Evolutionary conservation across 129 eudicot species (phyloP).

Genomic region (Smallanthus sonchifolius): DNA sequence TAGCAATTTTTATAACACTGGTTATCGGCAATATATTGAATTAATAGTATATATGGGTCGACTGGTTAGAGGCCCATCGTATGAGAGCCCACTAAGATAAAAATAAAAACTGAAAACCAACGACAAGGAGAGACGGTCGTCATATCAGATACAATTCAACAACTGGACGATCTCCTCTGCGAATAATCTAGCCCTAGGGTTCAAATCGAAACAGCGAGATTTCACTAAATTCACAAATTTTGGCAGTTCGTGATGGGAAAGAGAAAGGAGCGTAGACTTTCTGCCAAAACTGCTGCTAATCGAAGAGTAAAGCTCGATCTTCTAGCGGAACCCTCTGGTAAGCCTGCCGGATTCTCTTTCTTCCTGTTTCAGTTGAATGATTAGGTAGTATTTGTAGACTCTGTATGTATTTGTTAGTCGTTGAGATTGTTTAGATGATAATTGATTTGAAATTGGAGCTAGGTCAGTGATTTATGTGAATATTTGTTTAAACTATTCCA

Average conservation of each 20-base stretch:
- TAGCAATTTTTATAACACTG: too few relatives aligned
- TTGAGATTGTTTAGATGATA: slow-evolving; percentile 6
- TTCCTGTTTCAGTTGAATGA: neutral
- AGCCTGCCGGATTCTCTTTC: neutral
- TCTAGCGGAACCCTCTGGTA: slow-evolving; percentile 95
- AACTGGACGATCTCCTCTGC: neutral
- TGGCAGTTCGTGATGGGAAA: slow-evolving; percentile 50
- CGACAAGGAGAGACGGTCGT: neutral
- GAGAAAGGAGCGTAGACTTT: slow-evolving; percentile 75
- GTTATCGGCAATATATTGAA: too few relatives aligned
- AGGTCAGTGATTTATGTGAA: neutral
- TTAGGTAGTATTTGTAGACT: slow-evolving; percentile 2
- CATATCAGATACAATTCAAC: neutral
- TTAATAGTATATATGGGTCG: too few relatives aligned
- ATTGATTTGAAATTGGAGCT: neutral
- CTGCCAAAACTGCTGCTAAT: slow-evolving; percentile 52
- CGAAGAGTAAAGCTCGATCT: slow-evolving; percentile 98
- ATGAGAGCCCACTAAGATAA: neutral
- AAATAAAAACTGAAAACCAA: too few relatives aligned
- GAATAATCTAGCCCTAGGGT: slow-evolving; percentile 21
- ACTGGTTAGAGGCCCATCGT: neutral
- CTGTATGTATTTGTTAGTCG: neutral
- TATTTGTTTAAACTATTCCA: neutral
- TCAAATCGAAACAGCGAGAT: slow-evolving; percentile 1
- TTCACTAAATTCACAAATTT: slow-evolving; percentile 1